Conservation (phyloP, 73 alveolate species). For the Effrenium voratum region DNA sequence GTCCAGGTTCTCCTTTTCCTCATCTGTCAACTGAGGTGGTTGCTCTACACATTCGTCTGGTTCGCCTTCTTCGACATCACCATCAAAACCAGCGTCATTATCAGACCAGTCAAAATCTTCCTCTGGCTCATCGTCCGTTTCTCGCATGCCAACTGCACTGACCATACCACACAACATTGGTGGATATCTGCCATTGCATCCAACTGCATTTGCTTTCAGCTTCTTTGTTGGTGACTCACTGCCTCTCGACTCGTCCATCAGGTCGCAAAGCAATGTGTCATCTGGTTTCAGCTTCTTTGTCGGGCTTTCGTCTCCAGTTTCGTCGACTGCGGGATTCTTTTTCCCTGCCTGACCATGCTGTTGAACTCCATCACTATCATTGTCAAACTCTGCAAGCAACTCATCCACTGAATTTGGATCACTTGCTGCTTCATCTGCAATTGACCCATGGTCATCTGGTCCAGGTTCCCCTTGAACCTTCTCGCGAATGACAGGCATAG, state of each 20-base stretch:
- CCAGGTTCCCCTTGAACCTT: neutral
- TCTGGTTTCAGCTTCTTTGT: no score
- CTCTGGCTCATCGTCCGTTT: neutral
- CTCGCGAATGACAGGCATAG: neutral
- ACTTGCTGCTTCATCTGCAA: neutral
- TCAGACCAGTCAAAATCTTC: neutral
- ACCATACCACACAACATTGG: neutral
- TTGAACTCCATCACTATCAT: neutral
- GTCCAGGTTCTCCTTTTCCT: neutral
- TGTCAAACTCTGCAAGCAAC: neutral
- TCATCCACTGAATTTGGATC: neutral
- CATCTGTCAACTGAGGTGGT: neutral
- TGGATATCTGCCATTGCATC: no score
- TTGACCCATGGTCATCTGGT: neutral
- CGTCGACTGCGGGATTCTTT: no score
- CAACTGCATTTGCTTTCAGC: neutral
- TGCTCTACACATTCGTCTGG: neutral
- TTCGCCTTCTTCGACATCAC: neutral
- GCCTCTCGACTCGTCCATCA: neutral
- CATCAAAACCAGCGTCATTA: neutral
- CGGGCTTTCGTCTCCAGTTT: no score
- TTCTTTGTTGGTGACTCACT: neutral
- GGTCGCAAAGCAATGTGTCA: neutral
- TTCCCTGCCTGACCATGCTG: no score
- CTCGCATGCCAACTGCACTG: neutral